phyloP scores from a whole-genome alignment of 495 filamentous ascomycete genomes.

The Aspergillus wentii region DNA sequence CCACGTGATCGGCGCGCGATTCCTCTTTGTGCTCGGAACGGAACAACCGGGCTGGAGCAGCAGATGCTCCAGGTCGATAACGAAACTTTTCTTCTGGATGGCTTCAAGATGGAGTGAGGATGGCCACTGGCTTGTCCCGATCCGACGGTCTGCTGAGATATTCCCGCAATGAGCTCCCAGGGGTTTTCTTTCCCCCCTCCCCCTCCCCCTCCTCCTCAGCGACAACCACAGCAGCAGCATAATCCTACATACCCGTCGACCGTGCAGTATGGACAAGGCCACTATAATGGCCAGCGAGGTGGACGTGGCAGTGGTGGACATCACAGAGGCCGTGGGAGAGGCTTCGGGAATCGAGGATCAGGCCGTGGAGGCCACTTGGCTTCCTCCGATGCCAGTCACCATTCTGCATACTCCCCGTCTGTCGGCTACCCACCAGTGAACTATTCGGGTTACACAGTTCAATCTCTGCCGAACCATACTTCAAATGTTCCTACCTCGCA shows the following conservation, averaged over 20 bases:
- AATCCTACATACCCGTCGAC: conserved; percentile 22
- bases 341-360: conserved; percentile 46
- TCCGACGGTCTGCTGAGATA: conserved; percentile 19
- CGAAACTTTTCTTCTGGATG: too few species aligned
- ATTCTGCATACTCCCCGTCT: conserved; percentile 13
- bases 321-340: conserved; percentile 36
- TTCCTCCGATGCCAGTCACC: conserved; percentile 16
- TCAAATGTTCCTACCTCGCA: conserved; percentile 23
- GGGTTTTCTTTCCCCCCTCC: conserved; percentile 50
- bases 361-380: conserved; percentile 48
- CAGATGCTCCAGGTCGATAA: too few species aligned
- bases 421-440: conserved; percentile 27
- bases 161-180: conserved; percentile 38
- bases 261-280: conserved; percentile 23
- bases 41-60: too few species aligned
- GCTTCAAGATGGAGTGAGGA: conserved; percentile 10
- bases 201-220: conserved; percentile 38
- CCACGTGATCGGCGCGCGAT: conserved; percentile 10
- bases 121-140: conserved; percentile 15
- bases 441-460: conserved; percentile 27
- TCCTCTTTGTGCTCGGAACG: conserved; percentile 14
- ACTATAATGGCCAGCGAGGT: conserved; percentile 26
- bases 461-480: conserved; percentile 18
- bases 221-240: conserved; percentile 14
- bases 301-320: conserved; percentile 27